Evolutionary conservation across 2,329 filamentous ascomycete genomes (phyloP), one percentile per base, ranked within the genome.

Genomic region (Exophiala sideris): DNA sequence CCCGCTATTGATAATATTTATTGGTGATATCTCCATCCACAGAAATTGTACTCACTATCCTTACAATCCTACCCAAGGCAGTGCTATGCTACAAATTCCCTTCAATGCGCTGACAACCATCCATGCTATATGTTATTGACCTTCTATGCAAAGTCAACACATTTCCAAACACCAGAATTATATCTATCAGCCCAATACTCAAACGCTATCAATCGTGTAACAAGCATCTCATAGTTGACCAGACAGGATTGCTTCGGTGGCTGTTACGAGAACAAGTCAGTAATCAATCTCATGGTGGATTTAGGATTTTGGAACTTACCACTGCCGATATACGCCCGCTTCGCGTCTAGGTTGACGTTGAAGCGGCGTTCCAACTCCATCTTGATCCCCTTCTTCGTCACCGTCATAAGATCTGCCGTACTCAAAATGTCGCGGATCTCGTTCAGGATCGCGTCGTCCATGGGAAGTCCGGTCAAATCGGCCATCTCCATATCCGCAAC

Each of bases 381-480:
- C 80, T 97, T 97, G 73, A 99, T 88, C 65, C 88, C 90, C 83
- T 99, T 99, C 84, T 99, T 99, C 62, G 94, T 99, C 40, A 99
- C 89, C 3, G 84, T 91, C 94, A 99, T 99, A 67, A 99, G 76
- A 73, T 99, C 94, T 1, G 91, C 91, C 10, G 88, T 95, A 64
- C 86, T 83, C 58, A 99, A 77, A 60, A 99, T 96, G 67, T 96
- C 91, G 48, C 94, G 83, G 65, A 99, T 99, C 79, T 99, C 94
- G 0, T 90, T 86, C 59, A 99, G 76, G 46, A 99, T 79, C 9
- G 89, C 87, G 67, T 99, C 94, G 64, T 99, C 94, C 58, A 81
- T 88, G 0, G 94, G 94, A 67, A 96, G 74, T 52, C 86, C 84
- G 6, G 82, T 79, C 64, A 95, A 79, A 65, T 88, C 87, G 5